Evolutionary conservation across 2,329 filamentous ascomycete genomes (phyloP).

Genomic region (Penicillium frequentans): DNA sequence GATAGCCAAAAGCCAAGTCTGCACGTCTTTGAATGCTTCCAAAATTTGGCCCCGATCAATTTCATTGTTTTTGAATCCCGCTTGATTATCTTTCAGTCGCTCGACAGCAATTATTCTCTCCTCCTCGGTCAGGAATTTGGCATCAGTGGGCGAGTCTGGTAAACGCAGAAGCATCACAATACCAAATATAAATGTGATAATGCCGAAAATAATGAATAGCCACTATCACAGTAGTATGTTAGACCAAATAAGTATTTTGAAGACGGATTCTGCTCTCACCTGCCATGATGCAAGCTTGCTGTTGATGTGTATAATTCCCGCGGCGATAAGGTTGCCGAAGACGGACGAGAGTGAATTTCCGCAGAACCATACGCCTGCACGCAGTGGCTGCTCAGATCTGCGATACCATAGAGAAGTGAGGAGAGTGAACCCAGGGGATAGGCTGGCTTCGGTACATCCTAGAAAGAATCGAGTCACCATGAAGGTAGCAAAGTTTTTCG

Average conservation of each 20-base stretch:
- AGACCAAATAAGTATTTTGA: background rate
- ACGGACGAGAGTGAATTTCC: conserved; percentile 30
- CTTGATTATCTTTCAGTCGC: conserved; percentile 23
- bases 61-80: conserved; percentile 38
- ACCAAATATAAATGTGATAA: conserved; percentile 26
- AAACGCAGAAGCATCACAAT: conserved; percentile 24
- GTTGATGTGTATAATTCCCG: conserved; percentile 28
- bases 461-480: conserved; percentile 46
- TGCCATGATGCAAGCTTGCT: conserved; percentile 22
- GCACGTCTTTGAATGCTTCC: conserved; percentile 29
- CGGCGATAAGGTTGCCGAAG: conserved; percentile 25
- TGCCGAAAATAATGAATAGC: conserved; percentile 29
- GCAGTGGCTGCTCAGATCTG: conserved; percentile 29
- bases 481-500: conserved; percentile 39
- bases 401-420: conserved; percentile 35
- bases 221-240: conserved; percentile 4
- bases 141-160: conserved; percentile 22
- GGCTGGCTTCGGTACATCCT: conserved; percentile 41
- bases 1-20: conserved; percentile 20
- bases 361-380: conserved; percentile 33
- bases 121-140: conserved; percentile 24
- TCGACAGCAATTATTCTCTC: conserved; percentile 23
- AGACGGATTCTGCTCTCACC: conserved; percentile 8
- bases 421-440: conserved; percentile 36
- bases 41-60: conserved; percentile 43